Evolutionary conservation across 75 land plant species (phyloP).

Genomic region (Selaginella moellendorffii): DNA sequence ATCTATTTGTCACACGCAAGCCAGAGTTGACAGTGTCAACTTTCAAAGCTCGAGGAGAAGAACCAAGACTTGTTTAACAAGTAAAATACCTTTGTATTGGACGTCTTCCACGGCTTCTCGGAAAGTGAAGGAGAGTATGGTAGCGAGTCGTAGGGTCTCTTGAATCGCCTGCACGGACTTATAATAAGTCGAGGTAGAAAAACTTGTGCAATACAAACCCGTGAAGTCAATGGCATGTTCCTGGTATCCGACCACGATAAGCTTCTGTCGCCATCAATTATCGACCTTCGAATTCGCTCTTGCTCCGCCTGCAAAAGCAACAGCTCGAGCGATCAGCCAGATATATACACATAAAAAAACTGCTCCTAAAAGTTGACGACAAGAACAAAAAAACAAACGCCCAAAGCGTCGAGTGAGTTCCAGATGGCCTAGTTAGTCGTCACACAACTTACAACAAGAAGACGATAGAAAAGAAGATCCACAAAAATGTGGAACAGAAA

Average conservation of each 20-base stretch:
- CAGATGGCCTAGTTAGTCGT: no score
- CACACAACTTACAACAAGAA: not conserved
- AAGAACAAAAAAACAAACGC: no score
- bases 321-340: not conserved
- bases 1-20: conserved; percentile 23
- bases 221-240: conserved; percentile 56
- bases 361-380: no score
- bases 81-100: conserved; percentile 52
- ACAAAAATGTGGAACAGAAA: no score
- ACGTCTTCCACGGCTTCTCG: conserved; percentile 89
- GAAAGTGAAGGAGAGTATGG: conserved; percentile 70
- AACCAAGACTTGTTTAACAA: not conserved
- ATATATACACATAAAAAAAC: not conserved
- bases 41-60: conserved; percentile 1
- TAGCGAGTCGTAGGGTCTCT: conserved; percentile 53
- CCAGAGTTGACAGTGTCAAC: not conserved
- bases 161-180: not conserved
- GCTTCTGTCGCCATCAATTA: conserved; percentile 18
- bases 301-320: conserved; percentile 56
- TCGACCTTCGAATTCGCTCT: conserved; percentile 39
- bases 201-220: conserved; percentile 25
- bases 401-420: no score
- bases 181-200: not conserved
- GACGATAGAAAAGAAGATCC: no score
- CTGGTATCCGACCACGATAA: conserved; percentile 63